phyloP scores from a whole-genome alignment of 116 monocot genomes.

The Trichopus zeylanicus region DNA sequence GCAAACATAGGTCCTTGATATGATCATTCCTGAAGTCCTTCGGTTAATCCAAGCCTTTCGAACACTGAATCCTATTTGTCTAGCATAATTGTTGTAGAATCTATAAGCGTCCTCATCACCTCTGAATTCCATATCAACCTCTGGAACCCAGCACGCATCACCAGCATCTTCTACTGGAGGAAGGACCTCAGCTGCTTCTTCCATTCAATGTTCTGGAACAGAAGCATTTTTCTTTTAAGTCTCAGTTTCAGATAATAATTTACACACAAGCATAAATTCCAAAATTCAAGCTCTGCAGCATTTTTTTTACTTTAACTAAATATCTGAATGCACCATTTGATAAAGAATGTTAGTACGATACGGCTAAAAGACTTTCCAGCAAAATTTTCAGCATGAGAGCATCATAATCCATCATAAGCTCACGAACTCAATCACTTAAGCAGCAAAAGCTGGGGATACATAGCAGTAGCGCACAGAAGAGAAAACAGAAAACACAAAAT shows the following conservation, averaged over 20 bases:
- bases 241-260: background rate
- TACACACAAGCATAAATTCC: background rate
- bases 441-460: no score
- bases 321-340: no score
- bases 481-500: no score
- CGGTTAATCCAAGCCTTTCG: constrained; percentile 13
- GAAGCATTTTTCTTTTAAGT: background rate
- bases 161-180: background rate
- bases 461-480: no score
- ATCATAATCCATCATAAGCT: no score
- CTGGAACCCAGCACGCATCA: constrained; percentile 4
- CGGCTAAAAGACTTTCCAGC: no score
- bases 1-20: constrained; percentile 11
- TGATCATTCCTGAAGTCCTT: background rate
- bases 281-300: background rate
- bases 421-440: no score
- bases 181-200: background rate
- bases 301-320: no score
- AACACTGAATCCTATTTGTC: constrained; percentile 13
- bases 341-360: no score
- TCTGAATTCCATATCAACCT: constrained; percentile 15
- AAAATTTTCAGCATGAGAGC: no score
- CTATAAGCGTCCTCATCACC: constrained; percentile 10
- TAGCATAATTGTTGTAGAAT: constrained; percentile 14
- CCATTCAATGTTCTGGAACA: background rate